phyloP scores from a whole-genome alignment of 2,329 filamentous ascomycete genomes.

The Colletotrichum costaricense region DNA sequence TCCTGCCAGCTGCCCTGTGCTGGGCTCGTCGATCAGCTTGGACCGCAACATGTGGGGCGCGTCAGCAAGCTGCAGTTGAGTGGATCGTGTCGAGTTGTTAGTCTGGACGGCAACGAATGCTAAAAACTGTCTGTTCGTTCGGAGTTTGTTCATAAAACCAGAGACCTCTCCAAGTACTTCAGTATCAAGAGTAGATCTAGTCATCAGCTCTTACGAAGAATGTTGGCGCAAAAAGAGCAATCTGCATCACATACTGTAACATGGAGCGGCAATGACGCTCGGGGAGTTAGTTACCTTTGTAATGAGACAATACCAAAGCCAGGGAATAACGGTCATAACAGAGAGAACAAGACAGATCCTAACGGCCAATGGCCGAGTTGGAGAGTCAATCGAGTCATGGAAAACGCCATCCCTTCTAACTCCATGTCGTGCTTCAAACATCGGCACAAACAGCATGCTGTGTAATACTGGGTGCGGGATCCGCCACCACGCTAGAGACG shows the following conservation, averaged over 20 bases:
- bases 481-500: conserved; percentile 17
- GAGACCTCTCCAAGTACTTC: too few species aligned
- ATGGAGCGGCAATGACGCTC: too few species aligned
- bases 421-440: conserved; percentile 21
- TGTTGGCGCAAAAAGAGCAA: too few species aligned
- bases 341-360: not conserved
- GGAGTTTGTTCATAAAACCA: too few species aligned
- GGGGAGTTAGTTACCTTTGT: too few species aligned
- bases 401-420: not conserved
- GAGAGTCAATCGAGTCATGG: conserved; percentile 15
- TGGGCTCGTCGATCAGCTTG: not conserved
- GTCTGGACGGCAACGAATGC: not conserved
- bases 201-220: too few species aligned
- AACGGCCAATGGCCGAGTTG: not conserved
- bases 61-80: conserved; percentile 25
- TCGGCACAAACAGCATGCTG: not conserved
- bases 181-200: too few species aligned
- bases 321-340: not conserved
- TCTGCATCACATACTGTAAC: too few species aligned
- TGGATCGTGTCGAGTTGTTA: not conserved
- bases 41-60: conserved; percentile 1
- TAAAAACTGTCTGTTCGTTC: not conserved
- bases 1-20: not conserved
- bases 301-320: not conserved
- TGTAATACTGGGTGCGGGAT: not conserved